Evolutionary conservation across 2,329 filamentous ascomycete species (phyloP).

Genomic region (Aspergillus versicolor): DNA sequence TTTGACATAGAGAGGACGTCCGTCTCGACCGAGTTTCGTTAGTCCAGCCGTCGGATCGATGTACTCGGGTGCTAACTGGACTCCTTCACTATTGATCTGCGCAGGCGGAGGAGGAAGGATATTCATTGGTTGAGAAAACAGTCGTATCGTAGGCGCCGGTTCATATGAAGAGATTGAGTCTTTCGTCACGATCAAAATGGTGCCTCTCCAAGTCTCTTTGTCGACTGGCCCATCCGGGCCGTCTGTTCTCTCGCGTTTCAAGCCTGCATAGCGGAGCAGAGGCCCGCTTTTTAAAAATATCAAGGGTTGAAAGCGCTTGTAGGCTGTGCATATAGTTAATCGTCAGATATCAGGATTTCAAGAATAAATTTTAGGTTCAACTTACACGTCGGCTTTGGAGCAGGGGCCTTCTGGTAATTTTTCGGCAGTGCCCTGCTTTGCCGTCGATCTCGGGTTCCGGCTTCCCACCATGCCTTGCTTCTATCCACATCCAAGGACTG

Average conservation of each 20-base stretch:
- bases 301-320: constrained; percentile 75
- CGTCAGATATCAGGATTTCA: not conserved
- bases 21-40: constrained; percentile 78
- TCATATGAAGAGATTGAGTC: constrained; percentile 83
- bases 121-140: constrained; percentile 86
- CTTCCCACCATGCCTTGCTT: constrained; percentile 76
- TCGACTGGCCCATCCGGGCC: constrained; percentile 47
- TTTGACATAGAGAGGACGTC: constrained; percentile 82
- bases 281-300: constrained; percentile 89
- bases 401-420: constrained; percentile 32
- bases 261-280: constrained; percentile 82
- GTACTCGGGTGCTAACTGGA: constrained; percentile 69
- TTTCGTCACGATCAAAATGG: constrained; percentile 89
- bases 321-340: constrained; percentile 17
- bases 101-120: constrained; percentile 75
- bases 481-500: constrained; percentile 49
- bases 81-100: constrained; percentile 61
- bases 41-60: constrained; percentile 87
- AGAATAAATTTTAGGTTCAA: not conserved
- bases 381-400: constrained; percentile 35
- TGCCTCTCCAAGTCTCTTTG: constrained; percentile 86
- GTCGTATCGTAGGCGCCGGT: constrained; percentile 69
- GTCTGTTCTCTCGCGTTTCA: constrained; percentile 56
- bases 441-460: constrained; percentile 48
- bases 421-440: constrained; percentile 45